Conservation (phyloP, 2,329 filamentous ascomycete genomes). For the Penicillium sp. region DNA sequence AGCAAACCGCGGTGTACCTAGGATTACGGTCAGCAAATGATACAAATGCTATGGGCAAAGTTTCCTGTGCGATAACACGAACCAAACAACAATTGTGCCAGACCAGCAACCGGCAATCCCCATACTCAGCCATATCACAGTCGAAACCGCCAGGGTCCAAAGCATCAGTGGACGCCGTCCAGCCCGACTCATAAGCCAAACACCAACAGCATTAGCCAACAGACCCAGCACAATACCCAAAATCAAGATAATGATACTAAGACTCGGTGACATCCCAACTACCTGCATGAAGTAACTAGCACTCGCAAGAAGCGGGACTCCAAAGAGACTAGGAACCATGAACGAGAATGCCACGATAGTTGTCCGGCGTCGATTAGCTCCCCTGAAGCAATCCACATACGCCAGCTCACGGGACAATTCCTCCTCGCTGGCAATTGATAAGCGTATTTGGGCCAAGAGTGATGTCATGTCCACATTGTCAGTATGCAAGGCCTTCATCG, state of each 20-base stretch:
- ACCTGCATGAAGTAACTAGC: constrained; percentile 43
- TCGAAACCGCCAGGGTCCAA: constrained; percentile 25
- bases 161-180: constrained; percentile 40
- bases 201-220: constrained; percentile 44
- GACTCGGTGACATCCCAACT: constrained; percentile 30
- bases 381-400: constrained; percentile 29
- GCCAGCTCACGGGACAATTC: constrained; percentile 39
- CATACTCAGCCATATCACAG: constrained; percentile 46
- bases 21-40: neutral
- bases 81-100: constrained; percentile 42
- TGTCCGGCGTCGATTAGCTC: constrained; percentile 29
- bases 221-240: constrained; percentile 49
- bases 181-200: constrained; percentile 46
- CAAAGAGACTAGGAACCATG: constrained; percentile 47
- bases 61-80: constrained; percentile 11
- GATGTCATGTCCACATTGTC: constrained; percentile 34
- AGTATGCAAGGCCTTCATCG: constrained; percentile 53
- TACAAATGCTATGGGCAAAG: too few species aligned
- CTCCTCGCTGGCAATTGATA: constrained; percentile 50
- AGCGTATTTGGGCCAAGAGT: constrained; percentile 34
- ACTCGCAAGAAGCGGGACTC: constrained; percentile 46
- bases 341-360: constrained; percentile 41
- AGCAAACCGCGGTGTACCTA: constrained; percentile 43
- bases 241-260: constrained; percentile 46
- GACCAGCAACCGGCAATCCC: constrained; percentile 50